These are phyloP conservation scores for Chaetoceros muelleri DNA, from an alignment of 108 stramenopile genomes.

Conservation along the genomic window DNA sequence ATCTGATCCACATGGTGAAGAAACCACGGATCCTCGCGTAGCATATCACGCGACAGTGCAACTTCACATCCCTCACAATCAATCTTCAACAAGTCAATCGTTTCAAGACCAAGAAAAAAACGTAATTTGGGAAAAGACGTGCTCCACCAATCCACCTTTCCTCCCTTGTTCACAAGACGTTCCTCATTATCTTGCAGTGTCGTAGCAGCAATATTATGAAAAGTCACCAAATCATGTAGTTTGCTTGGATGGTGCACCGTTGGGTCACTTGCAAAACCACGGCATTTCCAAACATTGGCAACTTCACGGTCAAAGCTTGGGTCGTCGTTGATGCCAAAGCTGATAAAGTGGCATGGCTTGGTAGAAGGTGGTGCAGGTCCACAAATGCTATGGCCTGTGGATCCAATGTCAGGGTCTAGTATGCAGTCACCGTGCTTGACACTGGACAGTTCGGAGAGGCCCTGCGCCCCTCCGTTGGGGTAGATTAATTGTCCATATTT, in stretches of 20 bases:
- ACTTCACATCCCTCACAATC: constrained; percentile 60
- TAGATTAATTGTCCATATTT: constrained; percentile 32
- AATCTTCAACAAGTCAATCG: constrained; percentile 32
- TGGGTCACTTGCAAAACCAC: constrained; percentile 56
- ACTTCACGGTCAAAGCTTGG: constrained; percentile 35
- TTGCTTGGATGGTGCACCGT: constrained; percentile 46
- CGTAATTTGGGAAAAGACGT: constrained; percentile 30
- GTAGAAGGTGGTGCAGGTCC: constrained; percentile 26
- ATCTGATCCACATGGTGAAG: constrained; percentile 44
- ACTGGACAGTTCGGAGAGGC: constrained; percentile 11
- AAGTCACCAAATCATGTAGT: constrained; percentile 39
- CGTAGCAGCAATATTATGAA: constrained; percentile 44
- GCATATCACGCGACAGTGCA: constrained; percentile 45
- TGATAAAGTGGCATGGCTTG: constrained; percentile 33
- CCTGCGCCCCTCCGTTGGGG: constrained; percentile 4
- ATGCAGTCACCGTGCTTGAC: constrained; percentile 5
- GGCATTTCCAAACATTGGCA: constrained; percentile 40
- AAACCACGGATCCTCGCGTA: constrained; percentile 44
- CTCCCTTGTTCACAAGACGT: constrained; percentile 26
- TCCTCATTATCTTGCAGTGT: constrained; percentile 46
- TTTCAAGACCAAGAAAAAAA: constrained; percentile 24
- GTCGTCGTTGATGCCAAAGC: constrained; percentile 55
- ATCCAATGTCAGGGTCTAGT: background rate
- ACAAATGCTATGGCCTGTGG: constrained; percentile 30
- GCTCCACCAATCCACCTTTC: constrained; percentile 35